phyloP scores from a whole-genome alignment of 1,139 yeast genomes.

The Hemisphaericaspora lyxosophila region DNA sequence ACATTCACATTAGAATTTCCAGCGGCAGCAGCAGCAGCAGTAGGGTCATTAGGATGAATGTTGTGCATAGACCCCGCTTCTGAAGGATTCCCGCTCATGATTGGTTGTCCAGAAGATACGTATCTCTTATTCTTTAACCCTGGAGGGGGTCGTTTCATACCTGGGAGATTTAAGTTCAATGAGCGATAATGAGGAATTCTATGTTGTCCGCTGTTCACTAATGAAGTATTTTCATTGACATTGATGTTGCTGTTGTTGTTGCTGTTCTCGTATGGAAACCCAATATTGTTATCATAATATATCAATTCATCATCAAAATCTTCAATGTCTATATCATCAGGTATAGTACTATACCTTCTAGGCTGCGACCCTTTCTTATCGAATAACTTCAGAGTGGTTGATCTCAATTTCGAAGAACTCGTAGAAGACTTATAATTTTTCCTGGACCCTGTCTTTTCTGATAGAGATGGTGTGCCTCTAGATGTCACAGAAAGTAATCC shows the following conservation, averaged over 20 bases:
- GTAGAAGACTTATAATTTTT: constrained; percentile 31
- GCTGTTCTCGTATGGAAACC: constrained; percentile 35
- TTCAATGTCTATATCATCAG: constrained; percentile 66
- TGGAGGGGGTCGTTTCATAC: constrained; percentile 21
- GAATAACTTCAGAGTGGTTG: constrained; percentile 70
- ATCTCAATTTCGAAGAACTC: constrained; percentile 47
- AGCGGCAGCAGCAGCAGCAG: constrained; percentile 10
- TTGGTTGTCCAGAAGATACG: constrained; percentile 35
- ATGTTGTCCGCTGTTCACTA: constrained; percentile 35
- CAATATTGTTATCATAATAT: constrained; percentile 44
- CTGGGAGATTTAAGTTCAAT: constrained; percentile 36
- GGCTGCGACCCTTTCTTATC: constrained; percentile 72
- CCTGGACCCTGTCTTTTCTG: constrained; percentile 26
- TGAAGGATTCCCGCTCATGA: constrained; percentile 10
- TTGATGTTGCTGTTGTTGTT: constrained; percentile 18
- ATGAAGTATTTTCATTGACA: constrained; percentile 34
- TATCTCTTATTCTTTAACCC: constrained; percentile 33
- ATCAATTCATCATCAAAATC: constrained; percentile 61
- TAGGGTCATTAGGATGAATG: too few species aligned
- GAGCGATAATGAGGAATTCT: constrained; percentile 46
- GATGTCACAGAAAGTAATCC: background rate
- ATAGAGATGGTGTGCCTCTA: constrained; percentile 15
- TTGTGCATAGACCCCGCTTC: constrained; percentile 11
- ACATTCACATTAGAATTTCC: constrained; percentile 6
- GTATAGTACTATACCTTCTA: constrained; percentile 69